Evolutionary conservation across 495 filamentous ascomycete species (phyloP).

Genomic region (Talaromyces wortmannii): DNA sequence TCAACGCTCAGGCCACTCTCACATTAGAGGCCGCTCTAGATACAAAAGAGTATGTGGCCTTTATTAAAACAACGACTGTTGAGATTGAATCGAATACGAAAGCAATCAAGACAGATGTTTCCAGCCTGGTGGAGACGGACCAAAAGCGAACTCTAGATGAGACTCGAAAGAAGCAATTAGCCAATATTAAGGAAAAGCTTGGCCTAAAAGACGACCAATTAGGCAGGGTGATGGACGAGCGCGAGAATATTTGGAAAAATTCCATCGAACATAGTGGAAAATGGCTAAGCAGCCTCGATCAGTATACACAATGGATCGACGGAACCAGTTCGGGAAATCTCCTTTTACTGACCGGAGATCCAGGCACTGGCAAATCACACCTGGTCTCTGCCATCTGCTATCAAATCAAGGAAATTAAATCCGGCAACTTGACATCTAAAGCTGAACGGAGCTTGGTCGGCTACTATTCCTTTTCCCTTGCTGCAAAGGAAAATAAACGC

Average conservation of each 20-base stretch:
- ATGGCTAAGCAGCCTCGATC: slow-evolving; percentile 7
- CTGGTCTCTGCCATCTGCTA: slow-evolving; percentile 11
- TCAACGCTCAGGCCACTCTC: slow-evolving; percentile 7
- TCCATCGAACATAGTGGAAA: slow-evolving; percentile 8
- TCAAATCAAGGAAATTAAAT: slow-evolving; percentile 9
- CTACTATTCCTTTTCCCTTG: slow-evolving; percentile 12
- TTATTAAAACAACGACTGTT: slow-evolving; percentile 4
- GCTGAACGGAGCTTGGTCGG: slow-evolving; percentile 10
- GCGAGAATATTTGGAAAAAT: slow-evolving; percentile 9
- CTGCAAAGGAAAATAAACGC: slow-evolving; percentile 9
- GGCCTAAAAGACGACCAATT: slow-evolving; percentile 3
- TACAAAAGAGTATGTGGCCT: slow-evolving; percentile 3
- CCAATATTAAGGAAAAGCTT: slow-evolving; percentile 4
- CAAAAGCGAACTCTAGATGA: slow-evolving; percentile 6
- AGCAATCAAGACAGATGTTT: slow-evolving; percentile 8
- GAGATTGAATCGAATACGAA: slow-evolving; percentile 7
- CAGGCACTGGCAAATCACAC: slow-evolving; percentile 13
- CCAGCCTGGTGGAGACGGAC: slow-evolving; percentile 6
- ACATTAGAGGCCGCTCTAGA: slow-evolving; percentile 9
- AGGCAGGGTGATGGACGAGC: slow-evolving; percentile 2
- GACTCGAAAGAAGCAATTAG: slow-evolving; percentile 3
- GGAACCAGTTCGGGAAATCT: slow-evolving; percentile 6
- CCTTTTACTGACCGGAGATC: slow-evolving; percentile 11
- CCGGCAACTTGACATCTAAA: neutral
- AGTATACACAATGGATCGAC: slow-evolving; percentile 8